Evolutionary conservation across 345 rosid genomes (phyloP).

Genomic region (Brassica cretica): DNA sequence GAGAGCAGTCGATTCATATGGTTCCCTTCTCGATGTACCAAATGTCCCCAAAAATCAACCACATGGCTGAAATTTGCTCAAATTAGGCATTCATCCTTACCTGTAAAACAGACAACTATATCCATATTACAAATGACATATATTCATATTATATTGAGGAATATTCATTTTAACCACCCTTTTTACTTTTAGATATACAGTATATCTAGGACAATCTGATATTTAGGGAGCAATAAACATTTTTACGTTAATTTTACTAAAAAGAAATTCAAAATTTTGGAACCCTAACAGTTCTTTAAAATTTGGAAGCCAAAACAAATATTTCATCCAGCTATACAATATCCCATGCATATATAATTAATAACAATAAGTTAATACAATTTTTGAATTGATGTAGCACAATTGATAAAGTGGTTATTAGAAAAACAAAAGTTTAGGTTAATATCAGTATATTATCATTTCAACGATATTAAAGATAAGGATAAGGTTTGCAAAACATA

Average conservation of each 20-base stretch:
- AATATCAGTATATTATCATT: neutral
- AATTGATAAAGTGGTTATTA: neutral
- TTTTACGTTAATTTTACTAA: neutral
- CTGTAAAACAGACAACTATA: constrained; percentile 20
- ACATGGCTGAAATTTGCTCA: constrained; percentile 28
- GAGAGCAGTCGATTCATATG: constrained; percentile 6
- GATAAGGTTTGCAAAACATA: constrained; percentile 11
- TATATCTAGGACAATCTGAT: neutral
- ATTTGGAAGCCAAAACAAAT: neutral
- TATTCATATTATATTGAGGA: neutral
- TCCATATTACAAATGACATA: neutral
- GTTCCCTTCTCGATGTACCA: constrained; percentile 27
- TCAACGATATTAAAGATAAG: neutral
- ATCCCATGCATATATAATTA: neutral
- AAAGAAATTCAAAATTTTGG: no score
- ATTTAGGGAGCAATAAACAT: neutral
- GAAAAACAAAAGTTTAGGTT: neutral
- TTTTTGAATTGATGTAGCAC: neutral
- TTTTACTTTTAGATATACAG: neutral
- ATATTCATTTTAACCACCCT: neutral
- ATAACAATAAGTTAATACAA: neutral
- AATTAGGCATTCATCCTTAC: constrained; percentile 25
- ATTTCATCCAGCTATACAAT: neutral
- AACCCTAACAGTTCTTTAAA: neutral
- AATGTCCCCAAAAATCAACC: neutral